These are phyloP conservation scores for Purpureocillium takamizusanense DNA, from an alignment of 2,329 filamentous ascomycete genomes.

Conservation along the genomic window DNA sequence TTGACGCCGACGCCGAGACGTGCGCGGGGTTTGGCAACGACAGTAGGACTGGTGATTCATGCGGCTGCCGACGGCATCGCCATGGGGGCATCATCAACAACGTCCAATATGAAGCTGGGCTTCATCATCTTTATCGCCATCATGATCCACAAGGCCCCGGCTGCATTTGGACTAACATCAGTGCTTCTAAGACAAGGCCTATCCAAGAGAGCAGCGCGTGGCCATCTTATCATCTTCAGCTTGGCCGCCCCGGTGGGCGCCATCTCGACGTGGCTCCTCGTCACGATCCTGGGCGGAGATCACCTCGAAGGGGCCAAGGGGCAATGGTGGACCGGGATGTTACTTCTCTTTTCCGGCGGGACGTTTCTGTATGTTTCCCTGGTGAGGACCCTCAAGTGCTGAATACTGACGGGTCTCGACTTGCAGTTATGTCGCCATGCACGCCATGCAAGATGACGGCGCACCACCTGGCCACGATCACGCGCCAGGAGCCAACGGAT, in stretches of 20 bases:
- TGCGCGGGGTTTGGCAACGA: conserved; percentile 66
- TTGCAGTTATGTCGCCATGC: conserved; percentile 88
- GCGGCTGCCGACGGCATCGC: conserved; percentile 92
- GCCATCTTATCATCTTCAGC: conserved; percentile 85
- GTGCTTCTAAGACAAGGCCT: conserved; percentile 85
- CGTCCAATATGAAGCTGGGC: conserved; percentile 64
- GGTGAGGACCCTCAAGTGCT: not conserved
- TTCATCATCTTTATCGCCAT: conserved; percentile 93
- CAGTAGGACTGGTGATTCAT: conserved; percentile 90
- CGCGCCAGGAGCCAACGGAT: conserved; percentile 40
- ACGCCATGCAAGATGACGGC: conserved; percentile 82
- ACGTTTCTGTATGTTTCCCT: conserved; percentile 71
- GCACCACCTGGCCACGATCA: conserved; percentile 42
- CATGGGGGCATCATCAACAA: conserved; percentile 79
- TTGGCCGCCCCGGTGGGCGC: conserved; percentile 83
- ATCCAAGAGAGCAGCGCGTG: conserved; percentile 74
- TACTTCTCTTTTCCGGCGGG: conserved; percentile 89
- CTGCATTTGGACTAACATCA: conserved; percentile 88
- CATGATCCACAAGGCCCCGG: conserved; percentile 95
- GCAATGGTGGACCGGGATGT: conserved; percentile 84
- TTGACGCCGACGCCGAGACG: conserved; percentile 48
- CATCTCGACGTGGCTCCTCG: conserved; percentile 70
- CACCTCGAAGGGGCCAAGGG: conserved; percentile 50
- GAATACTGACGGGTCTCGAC: not conserved
- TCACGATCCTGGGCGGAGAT: conserved; percentile 62